Evolutionary conservation across 495 filamentous ascomycete species (phyloP).

Genomic region (Daldinia childiae): DNA sequence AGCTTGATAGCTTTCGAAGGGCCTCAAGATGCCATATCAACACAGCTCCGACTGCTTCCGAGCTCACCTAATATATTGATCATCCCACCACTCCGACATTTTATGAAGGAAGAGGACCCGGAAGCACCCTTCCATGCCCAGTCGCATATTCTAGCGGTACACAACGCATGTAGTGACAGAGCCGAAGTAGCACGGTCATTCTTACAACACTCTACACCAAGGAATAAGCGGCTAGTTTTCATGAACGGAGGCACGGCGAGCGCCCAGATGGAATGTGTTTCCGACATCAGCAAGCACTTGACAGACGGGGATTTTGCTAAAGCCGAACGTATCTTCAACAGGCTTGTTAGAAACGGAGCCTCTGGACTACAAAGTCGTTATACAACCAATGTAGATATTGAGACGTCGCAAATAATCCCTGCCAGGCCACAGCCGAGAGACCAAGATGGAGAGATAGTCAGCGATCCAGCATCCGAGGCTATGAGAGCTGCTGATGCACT

Average conservation of each 20-base stretch:
- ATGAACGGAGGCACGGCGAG: conserved; percentile 61
- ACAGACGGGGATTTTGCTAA: conserved; percentile 52
- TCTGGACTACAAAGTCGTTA: conserved; percentile 44
- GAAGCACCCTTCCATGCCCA: conserved; percentile 47
- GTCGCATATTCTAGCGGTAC: conserved; percentile 53
- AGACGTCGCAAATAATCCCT: conserved; percentile 3
- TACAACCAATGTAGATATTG: background rate
- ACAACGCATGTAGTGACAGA: conserved; percentile 53
- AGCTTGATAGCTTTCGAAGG: conserved; percentile 64
- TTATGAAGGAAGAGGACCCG: conserved; percentile 41
- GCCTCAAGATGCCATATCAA: conserved; percentile 55
- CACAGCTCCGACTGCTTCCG: conserved; percentile 62
- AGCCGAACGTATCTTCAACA: conserved; percentile 56
- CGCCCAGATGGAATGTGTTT: conserved; percentile 56
- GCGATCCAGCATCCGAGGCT: conserved; percentile 54
- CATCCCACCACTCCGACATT: conserved; percentile 54
- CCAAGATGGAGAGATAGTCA: conserved; percentile 21
- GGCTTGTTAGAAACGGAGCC: conserved; percentile 55
- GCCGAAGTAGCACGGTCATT: conserved; percentile 56
- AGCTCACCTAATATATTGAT: conserved; percentile 59
- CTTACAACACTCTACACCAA: conserved; percentile 50
- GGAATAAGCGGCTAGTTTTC: conserved; percentile 59
- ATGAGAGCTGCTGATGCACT: conserved; percentile 63
- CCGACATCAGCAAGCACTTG: conserved; percentile 53
- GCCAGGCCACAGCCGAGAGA: conserved; percentile 1